A percentile compares a stretch with the other conserved stretches of the same genome.
Conservation (phyloP, 129 eudicot species). For the Smallanthus sonchifolius region DNA sequence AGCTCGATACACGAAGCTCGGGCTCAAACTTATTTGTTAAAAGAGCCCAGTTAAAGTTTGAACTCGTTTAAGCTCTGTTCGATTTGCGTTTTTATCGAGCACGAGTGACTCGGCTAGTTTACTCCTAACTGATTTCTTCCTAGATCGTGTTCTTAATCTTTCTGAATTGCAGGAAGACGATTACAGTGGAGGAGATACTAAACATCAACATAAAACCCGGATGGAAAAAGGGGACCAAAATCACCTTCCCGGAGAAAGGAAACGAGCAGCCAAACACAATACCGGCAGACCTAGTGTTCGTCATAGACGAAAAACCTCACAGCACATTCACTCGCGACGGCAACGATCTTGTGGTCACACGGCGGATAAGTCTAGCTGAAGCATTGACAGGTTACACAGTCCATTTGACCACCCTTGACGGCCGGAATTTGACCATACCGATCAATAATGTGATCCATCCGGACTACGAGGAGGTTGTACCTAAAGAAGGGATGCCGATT, state of each 20-base stretch:
- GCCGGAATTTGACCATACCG: slow-evolving; percentile 26
- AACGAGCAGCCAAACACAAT: slow-evolving; percentile 41
- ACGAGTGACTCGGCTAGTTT: too few species aligned
- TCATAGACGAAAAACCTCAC: slow-evolving; percentile 55
- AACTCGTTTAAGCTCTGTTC: too few species aligned
- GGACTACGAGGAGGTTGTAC: slow-evolving; percentile 25
- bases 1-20: too few species aligned
- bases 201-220: slow-evolving; percentile 58
- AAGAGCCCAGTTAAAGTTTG: too few species aligned
- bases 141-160: neutral
- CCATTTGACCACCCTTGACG: slow-evolving; percentile 29
- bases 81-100: too few species aligned
- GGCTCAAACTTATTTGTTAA: too few species aligned
- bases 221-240: slow-evolving; percentile 57
- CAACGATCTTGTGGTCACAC: slow-evolving; percentile 36
- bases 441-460: slow-evolving; percentile 22
- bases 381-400: slow-evolving; percentile 36
- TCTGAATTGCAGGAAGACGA: slow-evolving; percentile 35
- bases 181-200: slow-evolving; percentile 48
- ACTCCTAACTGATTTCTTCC: neutral
- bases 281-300: slow-evolving; percentile 41
- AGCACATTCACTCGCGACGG: slow-evolving; percentile 37
- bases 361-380: slow-evolving; percentile 23
- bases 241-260: slow-evolving; percentile 56
- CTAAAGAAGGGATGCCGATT: slow-evolving; percentile 36